Conservation (phyloP, 129 eudicot species). For the Artemisia annua region DNA sequence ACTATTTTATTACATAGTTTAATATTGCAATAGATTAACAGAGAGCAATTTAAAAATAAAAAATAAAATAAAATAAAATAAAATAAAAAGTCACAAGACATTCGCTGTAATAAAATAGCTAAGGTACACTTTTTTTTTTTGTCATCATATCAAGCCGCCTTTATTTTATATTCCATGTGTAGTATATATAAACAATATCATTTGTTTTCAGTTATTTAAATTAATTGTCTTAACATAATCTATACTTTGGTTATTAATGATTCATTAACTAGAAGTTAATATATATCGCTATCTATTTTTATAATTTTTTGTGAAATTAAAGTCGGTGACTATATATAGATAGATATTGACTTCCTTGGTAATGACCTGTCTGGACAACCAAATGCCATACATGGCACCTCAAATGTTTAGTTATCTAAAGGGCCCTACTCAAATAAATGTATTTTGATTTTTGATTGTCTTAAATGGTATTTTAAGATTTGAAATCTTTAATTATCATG, state of each 20-base stretch:
- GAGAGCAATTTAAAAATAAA: background rate
- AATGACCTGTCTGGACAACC: slow-evolving; percentile 22
- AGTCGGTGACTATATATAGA: slow-evolving; percentile 2
- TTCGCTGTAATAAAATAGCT: background rate
- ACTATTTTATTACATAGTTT: background rate
- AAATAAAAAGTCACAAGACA: no score
- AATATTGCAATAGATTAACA: background rate
- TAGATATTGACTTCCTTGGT: slow-evolving; percentile 17
- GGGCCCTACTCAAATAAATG: slow-evolving; percentile 5
- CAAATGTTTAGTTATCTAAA: background rate
- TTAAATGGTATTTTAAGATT: no score
- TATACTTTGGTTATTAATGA: no score
- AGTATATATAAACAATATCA: background rate
- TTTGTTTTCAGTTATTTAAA: no score
- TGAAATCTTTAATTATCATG: no score
- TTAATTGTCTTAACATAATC: no score
- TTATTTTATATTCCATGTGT: background rate
- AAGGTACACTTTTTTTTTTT: background rate
- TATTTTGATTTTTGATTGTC: background rate
- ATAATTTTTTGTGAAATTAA: background rate
- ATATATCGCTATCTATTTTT: background rate
- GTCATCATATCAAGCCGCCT: slow-evolving; percentile 1
- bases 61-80: no score
- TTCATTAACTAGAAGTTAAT: no score
- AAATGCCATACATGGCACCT: background rate